Evolutionary conservation across 352 stramenopile species (phyloP).

Genomic region (Hyaloperonospora brassicae): DNA sequence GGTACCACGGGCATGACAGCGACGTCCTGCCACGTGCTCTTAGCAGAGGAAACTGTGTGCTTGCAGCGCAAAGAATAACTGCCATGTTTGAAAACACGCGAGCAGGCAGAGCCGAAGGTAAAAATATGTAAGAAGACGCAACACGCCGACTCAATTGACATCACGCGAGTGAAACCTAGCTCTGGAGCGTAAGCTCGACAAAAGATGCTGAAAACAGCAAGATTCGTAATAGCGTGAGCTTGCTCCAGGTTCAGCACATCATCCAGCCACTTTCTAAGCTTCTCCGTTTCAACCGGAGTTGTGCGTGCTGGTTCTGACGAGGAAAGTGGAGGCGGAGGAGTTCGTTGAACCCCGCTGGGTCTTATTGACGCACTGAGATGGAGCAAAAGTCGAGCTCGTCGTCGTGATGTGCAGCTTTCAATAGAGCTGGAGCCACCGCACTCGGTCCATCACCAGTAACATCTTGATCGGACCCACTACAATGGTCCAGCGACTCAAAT

Average conservation of each 20-base stretch:
- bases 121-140: too few species aligned
- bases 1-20: too few species aligned
- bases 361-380: slow-evolving; percentile 28
- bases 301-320: slow-evolving; percentile 8
- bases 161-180: too few species aligned
- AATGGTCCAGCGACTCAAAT: slow-evolving; percentile 25
- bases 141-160: too few species aligned
- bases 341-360: slow-evolving; percentile 4
- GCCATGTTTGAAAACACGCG: too few species aligned
- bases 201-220: too few species aligned
- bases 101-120: too few species aligned
- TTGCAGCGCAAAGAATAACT: too few species aligned
- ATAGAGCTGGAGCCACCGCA: neutral
- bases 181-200: too few species aligned
- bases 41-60: too few species aligned
- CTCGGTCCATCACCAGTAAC: slow-evolving; percentile 1
- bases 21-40: too few species aligned
- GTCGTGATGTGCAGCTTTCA: slow-evolving; percentile 13
- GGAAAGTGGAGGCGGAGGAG: slow-evolving; percentile 2
- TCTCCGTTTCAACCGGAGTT: slow-evolving; percentile 14
- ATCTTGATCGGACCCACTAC: slow-evolving; percentile 8
- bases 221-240: too few species aligned
- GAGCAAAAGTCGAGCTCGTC: slow-evolving; percentile 36
- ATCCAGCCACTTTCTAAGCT: slow-evolving; percentile 68
- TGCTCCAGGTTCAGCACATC: slow-evolving; percentile 38